Evolutionary conservation across 495 filamentous ascomycete species (phyloP).

Genomic region (Letharia lupina): DNA sequence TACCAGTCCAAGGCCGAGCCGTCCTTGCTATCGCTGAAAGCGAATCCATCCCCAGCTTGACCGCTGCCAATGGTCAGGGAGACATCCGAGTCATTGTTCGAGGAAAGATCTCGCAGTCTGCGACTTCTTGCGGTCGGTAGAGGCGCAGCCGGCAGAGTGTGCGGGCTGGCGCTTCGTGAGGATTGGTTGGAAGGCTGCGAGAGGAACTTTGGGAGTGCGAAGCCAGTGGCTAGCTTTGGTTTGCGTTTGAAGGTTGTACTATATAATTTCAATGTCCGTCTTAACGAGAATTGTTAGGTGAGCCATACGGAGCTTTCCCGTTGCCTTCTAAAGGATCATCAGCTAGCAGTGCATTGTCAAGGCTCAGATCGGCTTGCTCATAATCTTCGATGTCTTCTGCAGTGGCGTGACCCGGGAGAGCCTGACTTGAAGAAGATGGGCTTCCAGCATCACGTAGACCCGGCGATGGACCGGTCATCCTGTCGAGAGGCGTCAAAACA

Average conservation of each 20-base stretch:
- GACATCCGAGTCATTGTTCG: conserved; percentile 23
- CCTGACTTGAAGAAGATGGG: conserved; percentile 12
- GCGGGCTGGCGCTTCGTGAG: conserved; percentile 22
- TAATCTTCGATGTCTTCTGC: conserved; percentile 19
- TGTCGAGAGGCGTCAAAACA: neutral
- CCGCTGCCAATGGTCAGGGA: conserved; percentile 34
- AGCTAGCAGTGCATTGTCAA: conserved; percentile 31
- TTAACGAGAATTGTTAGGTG: neutral
- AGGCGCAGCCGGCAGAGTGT: conserved; percentile 13
- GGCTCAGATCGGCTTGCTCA: conserved; percentile 22
- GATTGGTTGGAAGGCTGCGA: conserved; percentile 29
- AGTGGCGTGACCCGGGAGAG: neutral
- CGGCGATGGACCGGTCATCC: conserved; percentile 18
- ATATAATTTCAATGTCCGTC: conserved; percentile 8
- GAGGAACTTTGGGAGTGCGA: conserved; percentile 50
- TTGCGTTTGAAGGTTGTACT: conserved; percentile 82
- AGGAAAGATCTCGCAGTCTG: conserved; percentile 23
- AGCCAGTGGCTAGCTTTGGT: conserved; percentile 53
- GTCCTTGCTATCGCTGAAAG: conserved; percentile 50
- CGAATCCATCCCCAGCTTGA: conserved; percentile 28
- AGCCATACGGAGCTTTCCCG: conserved; percentile 39
- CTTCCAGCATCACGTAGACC: conserved; percentile 7
- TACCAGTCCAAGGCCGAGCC: conserved; percentile 72
- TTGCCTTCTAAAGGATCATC: conserved; percentile 44
- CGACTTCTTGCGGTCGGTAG: conserved; percentile 25